Evolutionary conservation across 305 asterid genomes (phyloP), one percentile per base, ranked within the genome.

Genomic region (Solanum hybrid): DNA sequence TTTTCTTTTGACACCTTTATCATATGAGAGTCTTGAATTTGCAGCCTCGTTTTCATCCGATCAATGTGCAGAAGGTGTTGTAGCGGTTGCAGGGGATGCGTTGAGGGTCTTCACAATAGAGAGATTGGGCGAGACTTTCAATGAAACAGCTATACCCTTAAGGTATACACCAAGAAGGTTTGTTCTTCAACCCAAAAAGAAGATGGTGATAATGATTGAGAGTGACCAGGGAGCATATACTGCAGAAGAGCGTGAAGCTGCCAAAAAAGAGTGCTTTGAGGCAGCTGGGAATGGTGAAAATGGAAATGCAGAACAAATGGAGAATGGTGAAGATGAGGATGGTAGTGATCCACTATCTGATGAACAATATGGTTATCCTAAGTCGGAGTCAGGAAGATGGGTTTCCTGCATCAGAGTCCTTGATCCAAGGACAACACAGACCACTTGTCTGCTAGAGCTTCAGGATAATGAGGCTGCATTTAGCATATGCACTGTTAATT

Each of bases 11-110:
- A 98, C 99, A 42, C 99, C 99, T 38, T 93, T 98, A 34, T 98
- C 99, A 5, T 98, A 98, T 69, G 99, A 98, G 91, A 95, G 96
- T 89, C 99, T 98, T 88, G 99, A 98, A 91, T 98, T 91, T 93
- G 98, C 99, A 80, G 99, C 99, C 89, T 98, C 99, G 24, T 98
- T 98, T 95, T 95, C 99, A 77, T 98, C 99, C 4, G 99, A 98
- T 92, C 99, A 98, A 94, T 98, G 99, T 93, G 98, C 98, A n/a
- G 99, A 98, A 94, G 99, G 99, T 93, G 98, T 98, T 72, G 99
- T 96, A 85, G 94, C 99, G 89, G 99, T 98, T 40, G 99, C 99
- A 85, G 99, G 98, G 85, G 98, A 98, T 90, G 99, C 99, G 20
- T 91, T 98, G 51, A 94, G 99, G 93, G 98, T 98, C 92, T 98